Base-by-base conservation (phyloP, 2,329 filamentous ascomycete species). In the Colletotrichum destructivum region DNA sequence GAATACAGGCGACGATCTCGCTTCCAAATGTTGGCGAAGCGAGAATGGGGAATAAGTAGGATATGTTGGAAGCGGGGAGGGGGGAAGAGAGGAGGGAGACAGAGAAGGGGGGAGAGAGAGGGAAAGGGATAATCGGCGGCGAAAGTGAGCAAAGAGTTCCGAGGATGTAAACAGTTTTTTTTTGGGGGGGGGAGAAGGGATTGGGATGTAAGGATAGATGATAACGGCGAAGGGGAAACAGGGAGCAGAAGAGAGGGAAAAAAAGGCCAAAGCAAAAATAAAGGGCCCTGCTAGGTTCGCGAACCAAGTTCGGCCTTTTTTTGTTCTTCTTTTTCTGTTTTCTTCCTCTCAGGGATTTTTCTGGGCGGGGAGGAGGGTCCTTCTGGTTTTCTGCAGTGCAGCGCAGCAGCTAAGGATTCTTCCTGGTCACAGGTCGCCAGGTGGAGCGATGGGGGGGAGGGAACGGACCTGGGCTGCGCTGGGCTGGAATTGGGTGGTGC, bases 121-220 rank as follows among this genome's bases (percentile, higher is more conserved):
- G 18, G 56, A 35, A 38, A 38, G 35, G 35, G 35, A 38, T 38
- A 38, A 38, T 38, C 35, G 35, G 35, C 35, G 35, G 35, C 35
- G 9, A 38, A 38, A 38, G 35, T 35, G 23, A 21, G 40, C 11
- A 9, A 54, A 51, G 64, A n/a, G 35, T 52, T 26, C 60, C 42
- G 52, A 52, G 59, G 64, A 51, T 52, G 65, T 59, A 60, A 64
- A 64, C 69, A 69, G 56, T n/a, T 38, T 38, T 38, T 38, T 3
- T 12, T 38, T 1, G 8, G 31, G 31, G 8, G 52, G 59, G 26
- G 47, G 54, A 18, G 46, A 2, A 44, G 38, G 59, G 49, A 62
- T 65, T n/a, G 42, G 66, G 57, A 56, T 56, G 6, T 15, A 18
- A 67, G 21, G 56, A 38, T 38, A 38, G 35, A 38, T 38, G 54